Evolutionary conservation across 495 filamentous ascomycete genomes (phyloP).

Genomic region (Aspergillus leporis): DNA sequence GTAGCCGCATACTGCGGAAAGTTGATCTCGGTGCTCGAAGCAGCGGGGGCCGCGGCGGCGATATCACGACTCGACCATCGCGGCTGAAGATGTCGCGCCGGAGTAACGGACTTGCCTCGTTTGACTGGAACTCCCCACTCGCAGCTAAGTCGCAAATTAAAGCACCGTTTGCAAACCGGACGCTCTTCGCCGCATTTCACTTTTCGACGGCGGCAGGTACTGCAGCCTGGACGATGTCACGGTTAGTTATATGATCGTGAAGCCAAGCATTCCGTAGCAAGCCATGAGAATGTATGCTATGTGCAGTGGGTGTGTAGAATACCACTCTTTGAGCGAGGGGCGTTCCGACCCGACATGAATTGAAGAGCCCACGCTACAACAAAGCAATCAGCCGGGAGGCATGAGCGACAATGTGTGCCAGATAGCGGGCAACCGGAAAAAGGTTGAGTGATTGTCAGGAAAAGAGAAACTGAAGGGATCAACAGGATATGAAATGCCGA

Average conservation of each 20-base stretch:
- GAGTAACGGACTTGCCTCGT: constrained; percentile 27
- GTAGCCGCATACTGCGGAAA: constrained; percentile 9
- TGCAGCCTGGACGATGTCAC: constrained; percentile 36
- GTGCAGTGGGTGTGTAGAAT: background rate
- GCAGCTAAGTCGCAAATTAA: constrained; percentile 30
- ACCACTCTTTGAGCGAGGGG: constrained; percentile 50
- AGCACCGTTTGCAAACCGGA: constrained; percentile 50
- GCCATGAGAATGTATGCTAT: background rate
- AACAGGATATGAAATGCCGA: background rate
- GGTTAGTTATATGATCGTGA: background rate
- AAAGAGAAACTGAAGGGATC: background rate
- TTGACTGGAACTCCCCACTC: constrained; percentile 43
- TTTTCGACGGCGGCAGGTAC: constrained; percentile 56
- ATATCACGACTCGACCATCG: constrained; percentile 9
- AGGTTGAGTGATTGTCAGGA: constrained; percentile 4
- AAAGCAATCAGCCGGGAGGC: constrained; percentile 15
- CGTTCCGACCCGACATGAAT: constrained; percentile 45
- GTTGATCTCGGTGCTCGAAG: background rate
- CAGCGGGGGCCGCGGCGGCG: background rate
- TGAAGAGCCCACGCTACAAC: constrained; percentile 25
- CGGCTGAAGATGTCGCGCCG: constrained; percentile 35
- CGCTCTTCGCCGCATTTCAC: constrained; percentile 57
- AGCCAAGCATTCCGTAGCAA: background rate
- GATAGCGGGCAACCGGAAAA: constrained; percentile 8
- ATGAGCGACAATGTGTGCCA: constrained; percentile 14